Conservation (phyloP, 2,329 filamentous ascomycete species). For the Aspergillus costaricaensis region DNA sequence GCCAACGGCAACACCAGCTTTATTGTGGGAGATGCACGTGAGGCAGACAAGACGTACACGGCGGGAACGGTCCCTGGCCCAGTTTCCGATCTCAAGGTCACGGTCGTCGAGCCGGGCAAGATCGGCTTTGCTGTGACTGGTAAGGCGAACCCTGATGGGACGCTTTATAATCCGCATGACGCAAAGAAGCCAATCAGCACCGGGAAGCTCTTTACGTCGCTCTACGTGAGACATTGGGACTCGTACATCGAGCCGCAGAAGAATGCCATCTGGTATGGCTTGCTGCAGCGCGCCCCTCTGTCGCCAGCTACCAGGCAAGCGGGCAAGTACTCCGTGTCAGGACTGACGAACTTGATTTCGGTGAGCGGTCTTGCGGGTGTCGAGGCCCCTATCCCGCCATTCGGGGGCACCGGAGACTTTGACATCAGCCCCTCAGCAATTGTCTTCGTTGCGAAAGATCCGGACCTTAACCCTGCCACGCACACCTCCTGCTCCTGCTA, state of each 20-base stretch:
- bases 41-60: constrained; percentile 45
- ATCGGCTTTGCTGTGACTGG: constrained; percentile 51
- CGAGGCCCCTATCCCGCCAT: constrained; percentile 52
- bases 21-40: constrained; percentile 45
- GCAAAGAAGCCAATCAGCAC: constrained; percentile 49
- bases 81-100: constrained; percentile 50
- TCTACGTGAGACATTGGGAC: constrained; percentile 59
- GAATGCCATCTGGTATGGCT: constrained; percentile 53
- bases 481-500: constrained; percentile 52
- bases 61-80: constrained; percentile 50
- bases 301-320: constrained; percentile 40
- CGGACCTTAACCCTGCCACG: constrained; percentile 46
- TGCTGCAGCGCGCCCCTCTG: constrained; percentile 45
- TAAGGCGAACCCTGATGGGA: constrained; percentile 50
- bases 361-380: constrained; percentile 43
- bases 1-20: constrained; percentile 51
- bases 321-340: constrained; percentile 43
- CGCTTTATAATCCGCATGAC: constrained; percentile 53
- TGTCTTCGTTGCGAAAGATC: constrained; percentile 51
- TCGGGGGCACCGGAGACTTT: constrained; percentile 50
- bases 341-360: constrained; percentile 46
- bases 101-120: constrained; percentile 43
- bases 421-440: constrained; percentile 49
- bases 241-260: constrained; percentile 51
- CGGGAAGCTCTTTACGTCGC: constrained; percentile 52